Evolutionary conservation across 225 moss, liverwort and hornwort genomes (phyloP).

Genomic region (Pleurozium schreberi): DNA sequence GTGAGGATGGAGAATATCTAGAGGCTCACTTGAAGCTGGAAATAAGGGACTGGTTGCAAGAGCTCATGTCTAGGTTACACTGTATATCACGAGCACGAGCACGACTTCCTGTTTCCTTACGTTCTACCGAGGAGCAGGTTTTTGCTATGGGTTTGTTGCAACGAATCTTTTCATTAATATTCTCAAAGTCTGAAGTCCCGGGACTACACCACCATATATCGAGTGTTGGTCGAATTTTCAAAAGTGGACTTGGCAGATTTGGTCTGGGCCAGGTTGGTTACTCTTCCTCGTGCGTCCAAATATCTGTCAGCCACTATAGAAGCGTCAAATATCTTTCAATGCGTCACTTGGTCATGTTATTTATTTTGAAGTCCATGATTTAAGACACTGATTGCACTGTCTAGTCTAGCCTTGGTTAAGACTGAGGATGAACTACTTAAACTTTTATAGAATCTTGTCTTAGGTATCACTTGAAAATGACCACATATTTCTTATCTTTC

Average conservation of each 20-base stretch:
- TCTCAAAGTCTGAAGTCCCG: slow-evolving; percentile 66
- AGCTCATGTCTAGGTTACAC: slow-evolving; percentile 50
- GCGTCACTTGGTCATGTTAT: not conserved
- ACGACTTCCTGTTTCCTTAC: slow-evolving; percentile 34
- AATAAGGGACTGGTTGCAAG: slow-evolving; percentile 64
- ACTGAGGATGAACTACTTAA: not conserved
- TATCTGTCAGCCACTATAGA: not conserved
- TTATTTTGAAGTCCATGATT: not conserved
- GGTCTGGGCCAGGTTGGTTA: slow-evolving; percentile 68
- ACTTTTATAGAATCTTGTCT: not conserved
- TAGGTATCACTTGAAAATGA: not conserved
- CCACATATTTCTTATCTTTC: not conserved
- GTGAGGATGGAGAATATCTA: slow-evolving; percentile 48
- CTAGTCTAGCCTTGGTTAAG: not conserved
- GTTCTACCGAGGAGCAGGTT: slow-evolving; percentile 49
- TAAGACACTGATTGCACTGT: not conserved
- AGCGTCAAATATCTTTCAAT: not conserved
- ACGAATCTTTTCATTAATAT: slow-evolving; percentile 51
- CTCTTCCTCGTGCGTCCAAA: not conserved
- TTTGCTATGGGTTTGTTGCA: slow-evolving; percentile 54
- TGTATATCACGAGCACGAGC: slow-evolving; percentile 56
- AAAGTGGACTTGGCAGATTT: slow-evolving; percentile 89
- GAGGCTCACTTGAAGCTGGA: slow-evolving; percentile 81
- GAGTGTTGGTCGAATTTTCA: slow-evolving; percentile 80
- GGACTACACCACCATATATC: slow-evolving; percentile 80